These are phyloP conservation scores for Eleusine indica DNA, from an alignment of 176 grass and related monocot species.

Conservation along the genomic window DNA sequence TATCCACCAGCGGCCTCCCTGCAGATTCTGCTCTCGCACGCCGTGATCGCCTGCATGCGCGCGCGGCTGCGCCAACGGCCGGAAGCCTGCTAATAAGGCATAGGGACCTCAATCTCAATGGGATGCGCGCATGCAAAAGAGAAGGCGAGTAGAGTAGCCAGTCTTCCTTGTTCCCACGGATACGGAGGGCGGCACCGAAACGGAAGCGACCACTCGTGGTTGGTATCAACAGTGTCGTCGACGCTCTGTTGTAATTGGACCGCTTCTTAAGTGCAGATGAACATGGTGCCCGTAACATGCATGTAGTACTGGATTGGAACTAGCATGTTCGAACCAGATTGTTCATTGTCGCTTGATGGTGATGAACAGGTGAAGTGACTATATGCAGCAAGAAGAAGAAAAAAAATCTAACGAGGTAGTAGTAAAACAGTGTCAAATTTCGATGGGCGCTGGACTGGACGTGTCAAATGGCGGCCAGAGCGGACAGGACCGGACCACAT, in stretches of 20 bases:
- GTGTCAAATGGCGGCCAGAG: not conserved
- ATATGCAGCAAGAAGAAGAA: not conserved
- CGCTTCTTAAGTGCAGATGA: not conserved
- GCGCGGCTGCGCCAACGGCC: not conserved
- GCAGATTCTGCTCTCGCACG: slow-evolving; percentile 19
- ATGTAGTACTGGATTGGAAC: not conserved
- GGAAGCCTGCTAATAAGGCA: not conserved
- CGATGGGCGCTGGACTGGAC: not conserved
- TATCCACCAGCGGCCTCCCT: slow-evolving; percentile 9
- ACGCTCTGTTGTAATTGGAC: not conserved
- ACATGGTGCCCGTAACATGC: not conserved
- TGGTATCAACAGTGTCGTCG: not conserved
- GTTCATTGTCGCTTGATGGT: not conserved
- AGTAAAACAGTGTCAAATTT: not conserved
- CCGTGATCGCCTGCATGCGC: not conserved
- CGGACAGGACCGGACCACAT: slow-evolving; percentile 17
- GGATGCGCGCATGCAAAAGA: not conserved
- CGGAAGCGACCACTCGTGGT: not conserved
- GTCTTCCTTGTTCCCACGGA: not conserved
- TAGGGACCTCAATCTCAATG: no score
- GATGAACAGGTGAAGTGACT: not conserved
- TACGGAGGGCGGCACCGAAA: not conserved
- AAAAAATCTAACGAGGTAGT: not conserved
- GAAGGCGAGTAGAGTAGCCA: not conserved
- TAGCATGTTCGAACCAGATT: not conserved